Conservation (phyloP, 202 grass and related monocot species). For the Hordeum pubiflorum region DNA sequence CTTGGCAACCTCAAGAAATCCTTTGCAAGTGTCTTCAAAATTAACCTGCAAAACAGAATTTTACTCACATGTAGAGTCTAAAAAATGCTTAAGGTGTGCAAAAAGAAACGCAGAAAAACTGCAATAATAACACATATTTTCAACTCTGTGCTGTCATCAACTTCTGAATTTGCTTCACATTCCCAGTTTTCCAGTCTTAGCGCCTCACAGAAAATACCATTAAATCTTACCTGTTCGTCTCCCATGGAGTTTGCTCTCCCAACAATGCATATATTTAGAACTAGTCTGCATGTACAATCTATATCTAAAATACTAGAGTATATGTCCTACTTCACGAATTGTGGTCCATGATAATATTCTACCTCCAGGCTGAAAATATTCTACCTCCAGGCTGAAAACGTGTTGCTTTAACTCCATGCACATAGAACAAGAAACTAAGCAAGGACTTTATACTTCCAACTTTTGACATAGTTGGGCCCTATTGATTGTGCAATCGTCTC, state of each 20-base stretch:
- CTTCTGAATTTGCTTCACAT: neutral
- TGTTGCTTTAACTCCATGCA: neutral
- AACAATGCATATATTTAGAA: slow-evolving; percentile 7
- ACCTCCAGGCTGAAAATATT: neutral
- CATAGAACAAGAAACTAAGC: neutral
- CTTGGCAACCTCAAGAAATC: slow-evolving; percentile 99
- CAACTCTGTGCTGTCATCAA: neutral
- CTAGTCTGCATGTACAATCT: neutral
- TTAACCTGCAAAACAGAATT: slow-evolving; percentile 72
- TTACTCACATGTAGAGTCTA: slow-evolving; percentile 15
- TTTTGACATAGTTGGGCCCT: neutral
- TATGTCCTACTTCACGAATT: neutral
- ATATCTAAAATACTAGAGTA: slow-evolving; percentile 4
- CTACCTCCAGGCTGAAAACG: neutral
- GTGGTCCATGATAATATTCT: slow-evolving; percentile 7
- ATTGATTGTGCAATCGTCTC: neutral
- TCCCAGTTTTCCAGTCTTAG: neutral
- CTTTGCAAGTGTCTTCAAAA: slow-evolving; percentile 99
- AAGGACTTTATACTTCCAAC: neutral
- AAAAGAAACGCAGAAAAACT: slow-evolving; percentile 13
- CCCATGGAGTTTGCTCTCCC: neutral
- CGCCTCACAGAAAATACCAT: slow-evolving; percentile 11
- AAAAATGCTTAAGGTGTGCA: neutral
- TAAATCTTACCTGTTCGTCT: neutral
- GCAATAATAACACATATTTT: slow-evolving; percentile 21